Evolutionary conservation across 2,329 filamentous ascomycete genomes (phyloP), one percentile per base, ranked within the genome.

Genomic region (Escovopsis sp.): DNA sequence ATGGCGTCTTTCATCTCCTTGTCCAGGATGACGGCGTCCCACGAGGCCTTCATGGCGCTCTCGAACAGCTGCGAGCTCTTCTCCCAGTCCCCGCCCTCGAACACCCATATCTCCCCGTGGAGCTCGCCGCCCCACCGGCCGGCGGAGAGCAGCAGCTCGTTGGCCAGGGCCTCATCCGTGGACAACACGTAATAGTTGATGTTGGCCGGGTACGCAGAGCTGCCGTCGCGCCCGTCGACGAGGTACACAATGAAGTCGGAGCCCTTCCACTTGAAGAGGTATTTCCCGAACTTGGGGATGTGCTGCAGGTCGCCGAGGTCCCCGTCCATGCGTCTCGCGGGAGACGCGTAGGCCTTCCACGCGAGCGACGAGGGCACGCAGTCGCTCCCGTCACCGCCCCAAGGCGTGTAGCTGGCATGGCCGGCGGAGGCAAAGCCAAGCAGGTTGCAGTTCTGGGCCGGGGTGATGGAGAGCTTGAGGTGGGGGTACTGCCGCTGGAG

Each of bases 11-110:
- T 83, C 68, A 78, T 78, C 9, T 58, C 57, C 19, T 67, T 56
- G 19, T 79, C 72, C 7, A 83, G 60, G 33, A 83, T 81, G 3
- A 83, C 76, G 42, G 70, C 66, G 10, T 72, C 66, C 77, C 76
- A 82, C 19, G 60, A 62, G 0, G 72, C 56, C 31, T 69, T 66
- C 47, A 63, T 60, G 13, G 68, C 56, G 47, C 63, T 73, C 8
- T 67, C 47, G 53, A 63, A 83, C 16, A 83, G 59, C 41, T 75
- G 70, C 4, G 55, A 56, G 47, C 61, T 72, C 57, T 79, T 80
- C 48, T 66, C 57, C 77, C 78, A 83, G 27, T 40, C 60, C 4
- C 74, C 72, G 12, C 63, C 49, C 42, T 82, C 76, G 45, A 72
- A 82, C 0, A 83, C 72, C 61, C 73, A 74, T 21, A 81, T 66